A percentile compares a stretch with the other conserved stretches of the same genome.
Conservation (phyloP, 495 filamentous ascomycete species). For the Talaromyces liani region DNA sequence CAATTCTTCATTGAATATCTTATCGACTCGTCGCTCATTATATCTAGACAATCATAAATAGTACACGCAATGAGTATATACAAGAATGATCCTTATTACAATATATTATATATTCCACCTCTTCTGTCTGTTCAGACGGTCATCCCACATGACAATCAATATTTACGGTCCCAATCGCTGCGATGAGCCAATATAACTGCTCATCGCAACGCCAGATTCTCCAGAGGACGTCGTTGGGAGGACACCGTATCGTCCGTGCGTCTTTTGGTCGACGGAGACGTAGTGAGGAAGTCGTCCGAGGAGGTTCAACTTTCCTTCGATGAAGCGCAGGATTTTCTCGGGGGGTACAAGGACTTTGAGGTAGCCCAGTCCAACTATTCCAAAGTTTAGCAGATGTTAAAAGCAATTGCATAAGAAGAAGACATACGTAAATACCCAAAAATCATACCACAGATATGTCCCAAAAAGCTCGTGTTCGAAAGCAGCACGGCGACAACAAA, state of each 20-base stretch:
- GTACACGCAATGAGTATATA: conserved; percentile 24
- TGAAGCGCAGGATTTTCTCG: conserved; percentile 70
- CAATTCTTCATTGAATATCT: background rate
- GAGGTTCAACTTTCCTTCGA: conserved; percentile 79
- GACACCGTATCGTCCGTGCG: conserved; percentile 89
- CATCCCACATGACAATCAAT: background rate
- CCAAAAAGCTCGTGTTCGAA: conserved; percentile 74
- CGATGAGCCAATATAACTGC: conserved; percentile 48
- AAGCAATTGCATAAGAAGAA: conserved; percentile 6
- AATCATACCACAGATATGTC: conserved; percentile 72
- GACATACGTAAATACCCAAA: conserved; percentile 80
- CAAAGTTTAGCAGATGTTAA: too few relatives aligned
- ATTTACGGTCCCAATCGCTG: conserved; percentile 58
- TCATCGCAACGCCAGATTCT: conserved; percentile 45
- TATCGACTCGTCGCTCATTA: conserved; percentile 2
- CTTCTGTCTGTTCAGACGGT: background rate
- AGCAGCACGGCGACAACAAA: conserved; percentile 64
- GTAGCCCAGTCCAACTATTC: conserved; percentile 70
- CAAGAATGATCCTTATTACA: conserved; percentile 18
- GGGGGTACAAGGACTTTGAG: conserved; percentile 78
- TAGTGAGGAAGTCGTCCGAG: conserved; percentile 78
- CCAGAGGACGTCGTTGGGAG: conserved; percentile 51
- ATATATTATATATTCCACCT: conserved; percentile 3
- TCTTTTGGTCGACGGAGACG: conserved; percentile 89
- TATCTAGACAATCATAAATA: background rate